Base-by-base conservation (phyloP, 73 alveolate genomes). In the Paramecium octaurelia region DNA sequence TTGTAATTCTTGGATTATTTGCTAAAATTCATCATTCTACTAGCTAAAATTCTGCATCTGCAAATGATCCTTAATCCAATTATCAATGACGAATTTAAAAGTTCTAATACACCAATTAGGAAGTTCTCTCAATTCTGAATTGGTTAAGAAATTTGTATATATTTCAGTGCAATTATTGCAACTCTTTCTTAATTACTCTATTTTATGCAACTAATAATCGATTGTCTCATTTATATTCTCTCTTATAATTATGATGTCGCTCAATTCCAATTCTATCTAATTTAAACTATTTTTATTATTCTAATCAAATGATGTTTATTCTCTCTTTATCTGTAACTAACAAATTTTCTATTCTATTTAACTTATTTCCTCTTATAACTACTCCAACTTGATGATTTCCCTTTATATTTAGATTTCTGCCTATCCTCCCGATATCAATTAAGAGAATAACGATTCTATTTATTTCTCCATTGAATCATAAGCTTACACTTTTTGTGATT, bases 61-160 rank as follows among this genome's bases (percentile, higher is more conserved):
- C 31, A 80, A 40, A 48, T 80, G 43, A 80, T 42, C 75, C 21
- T 80, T 44, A 12, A 80, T 42, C 91, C 91, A 80, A 48, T 29
- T 23, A 27, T 80, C 91, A 44, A 80, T 44, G 6, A 48, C 31
- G 24, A 43, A 80, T 80, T 48, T 80, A 21, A 80, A 80, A 3
- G 91, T 10, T 80, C 46, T 80, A 20, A 35, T 46, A 27, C 43
- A 20, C 91, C 91, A 80, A 44, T 46, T 48, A 6, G 91, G 91
- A n/a, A 80, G 16, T n/a, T 80, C 91, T 46, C 31, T 80, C n/a
- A 80, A 40, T 21, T 44, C 46, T 11, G 91, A 80, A 48, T 43
- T 80, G 7, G 42, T 80, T 24, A 80, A 46, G 54, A 80, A 80
- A 40, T 24, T 23, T 6, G 48, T 23, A 80, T 80, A 80, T 10